Percentiles rank a stretch among this genome's conserved stretches.
phyloP scores from a whole-genome alignment of 331 rosid genomes.

The Saraca asoca region DNA sequence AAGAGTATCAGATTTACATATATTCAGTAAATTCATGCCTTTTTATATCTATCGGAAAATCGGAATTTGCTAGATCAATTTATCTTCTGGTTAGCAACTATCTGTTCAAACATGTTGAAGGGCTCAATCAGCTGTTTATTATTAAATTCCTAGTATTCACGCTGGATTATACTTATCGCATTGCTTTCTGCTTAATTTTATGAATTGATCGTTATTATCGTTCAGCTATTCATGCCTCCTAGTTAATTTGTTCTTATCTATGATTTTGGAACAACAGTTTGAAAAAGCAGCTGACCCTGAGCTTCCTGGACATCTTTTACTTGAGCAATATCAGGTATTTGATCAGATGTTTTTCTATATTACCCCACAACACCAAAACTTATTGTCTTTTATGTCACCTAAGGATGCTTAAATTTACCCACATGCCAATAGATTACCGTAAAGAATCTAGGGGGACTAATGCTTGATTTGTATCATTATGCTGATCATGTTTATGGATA shows the following conservation, averaged over 20 bases:
- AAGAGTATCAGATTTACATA: background rate
- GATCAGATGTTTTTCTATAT: conserved; percentile 4
- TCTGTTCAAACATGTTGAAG: conserved; percentile 19
- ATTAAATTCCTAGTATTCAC: conserved; percentile 10
- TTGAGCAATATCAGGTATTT: conserved; percentile 93
- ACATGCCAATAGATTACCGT: background rate
- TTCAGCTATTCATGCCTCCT: conserved; percentile 15
- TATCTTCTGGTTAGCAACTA: background rate
- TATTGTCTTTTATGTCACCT: conserved; percentile 3
- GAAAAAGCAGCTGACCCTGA: conserved; percentile 80
- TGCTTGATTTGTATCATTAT: conserved; percentile 21
- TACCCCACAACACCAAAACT: background rate
- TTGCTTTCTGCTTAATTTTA: conserved; percentile 26
- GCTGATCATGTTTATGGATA: conserved; percentile 29
- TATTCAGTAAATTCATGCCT: background rate
- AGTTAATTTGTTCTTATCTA: conserved; percentile 33
- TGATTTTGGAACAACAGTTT: conserved; percentile 61
- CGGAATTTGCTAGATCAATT: too few relatives aligned
- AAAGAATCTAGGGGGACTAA: conserved; percentile 13
- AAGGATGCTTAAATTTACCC: conserved; percentile 16
- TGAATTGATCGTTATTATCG: conserved; percentile 25
- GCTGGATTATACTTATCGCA: conserved; percentile 25
- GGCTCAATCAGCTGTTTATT: conserved; percentile 17
- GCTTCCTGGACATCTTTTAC: conserved; percentile 93
- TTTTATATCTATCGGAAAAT: background rate